Evolutionary conservation across 805 yeast genomes (phyloP).

Genomic region (Scheffersomyces spartinae): DNA sequence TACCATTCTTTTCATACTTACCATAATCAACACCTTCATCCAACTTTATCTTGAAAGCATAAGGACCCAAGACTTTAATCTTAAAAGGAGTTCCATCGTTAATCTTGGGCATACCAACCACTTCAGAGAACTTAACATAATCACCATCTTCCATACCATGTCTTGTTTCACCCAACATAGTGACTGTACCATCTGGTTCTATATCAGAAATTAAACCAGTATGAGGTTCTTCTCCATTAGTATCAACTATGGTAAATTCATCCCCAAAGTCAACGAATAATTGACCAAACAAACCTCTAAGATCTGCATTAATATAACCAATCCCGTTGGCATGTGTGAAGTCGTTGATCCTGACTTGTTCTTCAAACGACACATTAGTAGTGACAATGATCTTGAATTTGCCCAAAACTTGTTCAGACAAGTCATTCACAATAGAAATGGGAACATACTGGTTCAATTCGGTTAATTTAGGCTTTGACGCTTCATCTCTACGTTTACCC

Average conservation of each 20-base stretch:
- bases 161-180: constrained; percentile 82
- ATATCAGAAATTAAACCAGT: constrained; percentile 84
- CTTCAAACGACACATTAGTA: constrained; percentile 62
- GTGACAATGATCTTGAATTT: constrained; percentile 74
- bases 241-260: constrained; percentile 67
- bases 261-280: constrained; percentile 87
- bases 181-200: constrained; percentile 81
- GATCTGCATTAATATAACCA: constrained; percentile 71
- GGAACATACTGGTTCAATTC: constrained; percentile 92
- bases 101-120: constrained; percentile 64
- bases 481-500: constrained; percentile 68
- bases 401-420: constrained; percentile 42
- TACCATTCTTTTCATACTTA: constrained; percentile 69
- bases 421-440: constrained; percentile 47
- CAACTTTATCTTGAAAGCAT: constrained; percentile 66
- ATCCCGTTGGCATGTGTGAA: constrained; percentile 64
- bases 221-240: constrained; percentile 86
- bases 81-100: constrained; percentile 67
- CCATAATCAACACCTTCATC: constrained; percentile 48
- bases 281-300: constrained; percentile 80
- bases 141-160: constrained; percentile 93
- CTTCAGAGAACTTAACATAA: constrained; percentile 76
- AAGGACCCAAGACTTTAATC: constrained; percentile 88
- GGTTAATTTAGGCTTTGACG: constrained; percentile 54
- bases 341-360: constrained; percentile 63